Percentiles rank a stretch among this genome's conserved stretches.
Conservation (phyloP, 2,329 filamentous ascomycete genomes). For the Neopestalotiopsis clavispora region DNA sequence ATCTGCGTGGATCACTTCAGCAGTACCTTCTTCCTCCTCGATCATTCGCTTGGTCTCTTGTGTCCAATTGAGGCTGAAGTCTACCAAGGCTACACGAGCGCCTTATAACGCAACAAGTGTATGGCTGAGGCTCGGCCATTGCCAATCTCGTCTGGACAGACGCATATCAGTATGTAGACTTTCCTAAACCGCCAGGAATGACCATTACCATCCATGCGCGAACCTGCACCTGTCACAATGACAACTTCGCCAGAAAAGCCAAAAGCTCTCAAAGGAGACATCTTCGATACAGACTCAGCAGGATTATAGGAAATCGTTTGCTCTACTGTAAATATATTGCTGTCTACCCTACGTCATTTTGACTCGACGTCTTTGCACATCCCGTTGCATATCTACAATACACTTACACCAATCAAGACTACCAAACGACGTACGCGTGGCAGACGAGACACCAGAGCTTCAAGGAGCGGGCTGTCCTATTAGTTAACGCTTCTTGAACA, state of each 20-base stretch:
- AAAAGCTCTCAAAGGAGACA: slow-evolving; percentile 20
- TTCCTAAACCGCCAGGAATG: not conserved
- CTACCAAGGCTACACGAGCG: slow-evolving; percentile 31
- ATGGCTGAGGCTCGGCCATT: slow-evolving; percentile 36
- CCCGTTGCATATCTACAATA: not conserved
- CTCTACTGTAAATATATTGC: not conserved
- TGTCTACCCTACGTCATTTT: not conserved
- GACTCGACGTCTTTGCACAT: not conserved
- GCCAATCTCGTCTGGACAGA: slow-evolving; percentile 30
- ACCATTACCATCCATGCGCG: slow-evolving; percentile 30
- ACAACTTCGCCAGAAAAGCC: slow-evolving; percentile 37
- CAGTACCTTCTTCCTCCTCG: slow-evolving; percentile 30
- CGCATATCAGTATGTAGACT: not conserved
- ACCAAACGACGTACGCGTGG: not conserved
- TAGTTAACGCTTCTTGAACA: too few relatives aligned
- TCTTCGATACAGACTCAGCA: not conserved
- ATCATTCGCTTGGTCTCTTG: slow-evolving; percentile 36
- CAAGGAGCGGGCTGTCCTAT: not conserved
- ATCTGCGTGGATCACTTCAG: slow-evolving; percentile 31
- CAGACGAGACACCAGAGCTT: too few relatives aligned
- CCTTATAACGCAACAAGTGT: slow-evolving; percentile 33
- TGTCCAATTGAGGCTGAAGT: slow-evolving; percentile 29
- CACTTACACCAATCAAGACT: not conserved
- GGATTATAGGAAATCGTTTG: not conserved
- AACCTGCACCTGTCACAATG: slow-evolving; percentile 38